These are phyloP conservation scores for Colletotrichum truncatum DNA, from an alignment of 2,329 filamentous ascomycete species.

Conservation along the genomic window DNA sequence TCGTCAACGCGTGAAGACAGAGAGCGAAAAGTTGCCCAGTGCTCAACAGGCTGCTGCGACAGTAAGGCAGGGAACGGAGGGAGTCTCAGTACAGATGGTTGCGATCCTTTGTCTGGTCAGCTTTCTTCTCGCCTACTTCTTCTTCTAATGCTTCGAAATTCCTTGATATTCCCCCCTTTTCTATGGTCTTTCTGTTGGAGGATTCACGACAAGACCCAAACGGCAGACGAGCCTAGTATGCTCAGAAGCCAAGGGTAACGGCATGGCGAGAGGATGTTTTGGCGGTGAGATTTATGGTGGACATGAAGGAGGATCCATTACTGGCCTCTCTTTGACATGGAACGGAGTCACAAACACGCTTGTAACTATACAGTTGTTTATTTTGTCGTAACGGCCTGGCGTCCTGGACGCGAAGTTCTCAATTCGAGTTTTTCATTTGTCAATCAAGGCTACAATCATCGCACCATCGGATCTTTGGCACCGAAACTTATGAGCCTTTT, in stretches of 20 bases:
- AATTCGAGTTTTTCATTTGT: slow-evolving; percentile 32
- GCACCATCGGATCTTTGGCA: no score
- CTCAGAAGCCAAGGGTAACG: neutral
- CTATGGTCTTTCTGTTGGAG: slow-evolving; percentile 13
- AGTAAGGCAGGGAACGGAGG: slow-evolving; percentile 68
- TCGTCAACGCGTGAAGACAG: slow-evolving; percentile 73
- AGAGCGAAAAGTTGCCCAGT: slow-evolving; percentile 60
- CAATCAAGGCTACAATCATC: neutral
- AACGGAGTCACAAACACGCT: slow-evolving; percentile 24
- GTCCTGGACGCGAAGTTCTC: slow-evolving; percentile 29
- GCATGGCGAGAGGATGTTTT: neutral
- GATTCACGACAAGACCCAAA: slow-evolving; percentile 1
- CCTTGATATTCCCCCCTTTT: slow-evolving; percentile 10
- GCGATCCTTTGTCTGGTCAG: slow-evolving; percentile 86
- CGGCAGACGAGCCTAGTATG: neutral
- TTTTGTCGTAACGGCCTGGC: slow-evolving; percentile 25
- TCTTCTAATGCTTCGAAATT: slow-evolving; percentile 73
- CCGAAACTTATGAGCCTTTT: no score
- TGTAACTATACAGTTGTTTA: slow-evolving; percentile 29
- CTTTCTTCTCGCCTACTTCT: slow-evolving; percentile 94
- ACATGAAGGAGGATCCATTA: neutral
- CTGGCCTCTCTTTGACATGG: slow-evolving; percentile 11
- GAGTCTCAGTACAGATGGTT: slow-evolving; percentile 87
- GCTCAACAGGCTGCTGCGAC: slow-evolving; percentile 61
- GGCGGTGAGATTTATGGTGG: neutral